Base-by-base conservation (phyloP, 495 filamentous ascomycete genomes). In the Penicillium nucicola region DNA sequence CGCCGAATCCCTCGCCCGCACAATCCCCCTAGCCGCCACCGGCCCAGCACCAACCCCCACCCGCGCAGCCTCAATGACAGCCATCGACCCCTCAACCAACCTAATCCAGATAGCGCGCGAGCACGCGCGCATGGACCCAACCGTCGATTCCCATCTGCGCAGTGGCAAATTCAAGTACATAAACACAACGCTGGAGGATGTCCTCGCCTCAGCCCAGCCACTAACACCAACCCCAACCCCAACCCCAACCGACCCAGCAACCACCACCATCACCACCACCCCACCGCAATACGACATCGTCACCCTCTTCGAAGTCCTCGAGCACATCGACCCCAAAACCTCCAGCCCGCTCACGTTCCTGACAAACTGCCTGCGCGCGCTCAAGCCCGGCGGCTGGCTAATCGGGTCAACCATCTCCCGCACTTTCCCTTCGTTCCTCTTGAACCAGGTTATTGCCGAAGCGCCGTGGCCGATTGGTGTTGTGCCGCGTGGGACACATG, bases 391-490 rank as follows among this genome's bases (percentile, higher is more conserved):
- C 6, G 93, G 93, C 2, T 97, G 95, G 93, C 70, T 98, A 2
- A 78, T 97, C 28, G 74, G 92, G 15, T 90, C 86, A 48, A 98
- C 93, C 2, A 97, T 98, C 55, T 87, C 93, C 23, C 71, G 95
- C 52, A 93, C 88, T 12, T 84, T 88, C 77, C 83, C 82, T 40
- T 92, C 87, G 38, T 98, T 88, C 84, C 52, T 96, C 3, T 88
- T 90, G 14, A 98, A 95, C 15, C 96, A 96, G 58, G 64, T 97
- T 19, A 77, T 97, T 45, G 93, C 93, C 0, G 93, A 98, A 71
- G 90, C 74, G 33, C 74, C 74, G 19, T 77, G 93, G 70, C 68
- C 97, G 4, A 66, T 96, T 39, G 73, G 88, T 15, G 85, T 97
- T 48, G 93, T 98, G 48, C 93, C 93, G 17, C 79, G 80, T 45